Evolutionary conservation across 192 early-diverging fungal genomes (phyloP).

Genomic region (Mycoemilia scoparia): DNA sequence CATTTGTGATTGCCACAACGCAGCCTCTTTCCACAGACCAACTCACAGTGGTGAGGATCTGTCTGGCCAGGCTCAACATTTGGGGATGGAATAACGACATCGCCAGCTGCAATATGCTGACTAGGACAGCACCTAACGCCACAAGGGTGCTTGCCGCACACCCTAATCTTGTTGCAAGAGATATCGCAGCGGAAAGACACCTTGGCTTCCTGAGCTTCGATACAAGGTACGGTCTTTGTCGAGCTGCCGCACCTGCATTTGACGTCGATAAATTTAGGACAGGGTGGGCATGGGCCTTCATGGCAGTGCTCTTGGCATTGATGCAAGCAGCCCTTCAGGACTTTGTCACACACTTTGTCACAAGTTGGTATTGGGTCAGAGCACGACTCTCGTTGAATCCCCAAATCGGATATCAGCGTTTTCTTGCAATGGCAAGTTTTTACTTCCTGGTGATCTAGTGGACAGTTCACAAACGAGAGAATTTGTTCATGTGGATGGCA

Average conservation of each 20-base stretch:
- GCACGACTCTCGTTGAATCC: slow-evolving; percentile 9
- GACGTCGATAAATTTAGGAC: slow-evolving; percentile 26
- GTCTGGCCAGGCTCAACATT: slow-evolving; percentile 7
- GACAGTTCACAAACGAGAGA: slow-evolving; percentile 13
- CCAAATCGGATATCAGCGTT: slow-evolving; percentile 5
- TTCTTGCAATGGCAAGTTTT: slow-evolving; percentile 21
- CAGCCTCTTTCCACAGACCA: slow-evolving; percentile 53
- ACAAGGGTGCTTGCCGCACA: slow-evolving; percentile 60
- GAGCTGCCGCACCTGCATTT: slow-evolving; percentile 47
- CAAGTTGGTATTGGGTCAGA: slow-evolving; percentile 26
- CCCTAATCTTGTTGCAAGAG: slow-evolving; percentile 37
- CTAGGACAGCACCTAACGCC: slow-evolving; percentile 41
- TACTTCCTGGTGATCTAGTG: slow-evolving; percentile 9
- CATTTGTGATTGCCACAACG: slow-evolving; percentile 71
- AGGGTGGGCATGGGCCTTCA: slow-evolving; percentile 42
- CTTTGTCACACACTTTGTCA: slow-evolving; percentile 7
- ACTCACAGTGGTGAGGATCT: slow-evolving; percentile 40
- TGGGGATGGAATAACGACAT: slow-evolving; percentile 10
- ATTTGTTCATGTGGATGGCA: slow-evolving; percentile 37
- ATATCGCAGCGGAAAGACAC: slow-evolving; percentile 38
- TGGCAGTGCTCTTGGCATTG: slow-evolving; percentile 40
- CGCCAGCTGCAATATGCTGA: slow-evolving; percentile 7
- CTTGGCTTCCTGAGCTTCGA: slow-evolving; percentile 13
- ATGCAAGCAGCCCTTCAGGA: slow-evolving; percentile 34
- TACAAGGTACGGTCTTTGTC: slow-evolving; percentile 7